A percentile compares a stretch with the other conserved stretches of the same genome.
phyloP scores from a whole-genome alignment of 305 asterid genomes.

The Stenogyne calaminthoides region DNA sequence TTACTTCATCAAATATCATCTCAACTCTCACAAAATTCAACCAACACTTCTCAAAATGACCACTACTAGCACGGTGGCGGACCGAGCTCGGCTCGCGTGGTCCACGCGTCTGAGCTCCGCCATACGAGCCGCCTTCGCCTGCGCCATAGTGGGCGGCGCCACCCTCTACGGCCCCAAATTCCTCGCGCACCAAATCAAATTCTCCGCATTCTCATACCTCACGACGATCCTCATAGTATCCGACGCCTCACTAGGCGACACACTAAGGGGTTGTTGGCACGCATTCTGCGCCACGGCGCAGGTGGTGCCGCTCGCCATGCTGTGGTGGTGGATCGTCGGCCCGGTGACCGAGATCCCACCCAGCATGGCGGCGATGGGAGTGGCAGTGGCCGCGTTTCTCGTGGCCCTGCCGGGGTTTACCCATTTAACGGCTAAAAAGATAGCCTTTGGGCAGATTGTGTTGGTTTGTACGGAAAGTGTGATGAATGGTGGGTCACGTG shows the following conservation, averaged over 20 bases:
- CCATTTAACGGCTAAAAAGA: constrained; percentile 56
- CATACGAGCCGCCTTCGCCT: constrained; percentile 55
- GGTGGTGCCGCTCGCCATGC: constrained; percentile 58
- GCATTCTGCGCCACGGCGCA: constrained; percentile 60
- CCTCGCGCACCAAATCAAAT: constrained; percentile 35
- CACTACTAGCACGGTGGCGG: constrained; percentile 34
- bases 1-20: background rate
- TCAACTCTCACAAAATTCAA: background rate
- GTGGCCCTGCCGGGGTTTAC: constrained; percentile 65
- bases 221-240: constrained; percentile 53
- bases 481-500: constrained; percentile 2
- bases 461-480: constrained; percentile 50
- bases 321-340: constrained; percentile 39
- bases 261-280: constrained; percentile 65
- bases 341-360: constrained; percentile 34
- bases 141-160: constrained; percentile 53
- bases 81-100: constrained; percentile 55
- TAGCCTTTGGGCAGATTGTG: constrained; percentile 83
- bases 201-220: constrained; percentile 63
- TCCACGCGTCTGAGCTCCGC: constrained; percentile 61
- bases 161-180: constrained; percentile 58
- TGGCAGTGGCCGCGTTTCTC: constrained; percentile 43
- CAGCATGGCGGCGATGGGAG: constrained; percentile 34
- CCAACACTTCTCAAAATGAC: background rate
- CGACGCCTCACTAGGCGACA: constrained; percentile 63